Conservation (phyloP, 1,284 basidiomycete genomes). For the Marasmius oreades region DNA sequence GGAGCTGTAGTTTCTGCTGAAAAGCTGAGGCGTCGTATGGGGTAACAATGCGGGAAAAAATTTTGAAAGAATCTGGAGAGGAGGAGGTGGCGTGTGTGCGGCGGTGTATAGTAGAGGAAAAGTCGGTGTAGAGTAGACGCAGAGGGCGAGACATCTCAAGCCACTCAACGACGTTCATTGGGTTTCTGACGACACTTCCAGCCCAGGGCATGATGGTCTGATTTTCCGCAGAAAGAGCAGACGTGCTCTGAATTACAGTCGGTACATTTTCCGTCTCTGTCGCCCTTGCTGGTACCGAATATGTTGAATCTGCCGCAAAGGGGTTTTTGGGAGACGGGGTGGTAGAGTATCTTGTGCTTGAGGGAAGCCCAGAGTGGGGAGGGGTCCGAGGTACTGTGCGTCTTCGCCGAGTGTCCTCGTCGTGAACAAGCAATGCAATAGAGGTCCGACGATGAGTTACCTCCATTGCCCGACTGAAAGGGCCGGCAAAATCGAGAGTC, state of each 20-base stretch:
- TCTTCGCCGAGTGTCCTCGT: too few species aligned
- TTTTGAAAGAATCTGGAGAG: neutral
- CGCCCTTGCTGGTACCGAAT: neutral
- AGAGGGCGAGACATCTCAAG: neutral
- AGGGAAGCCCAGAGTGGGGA: neutral
- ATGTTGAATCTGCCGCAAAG: neutral
- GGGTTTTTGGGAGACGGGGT: neutral
- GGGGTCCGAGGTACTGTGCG: neutral
- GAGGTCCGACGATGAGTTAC: too few species aligned
- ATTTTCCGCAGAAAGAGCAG: neutral
- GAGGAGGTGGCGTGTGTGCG: neutral
- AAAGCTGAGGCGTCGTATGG: slow-evolving; percentile 7
- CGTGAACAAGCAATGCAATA: too few species aligned
- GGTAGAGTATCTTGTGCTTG: neutral
- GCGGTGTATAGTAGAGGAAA: neutral
- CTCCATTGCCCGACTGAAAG: too few species aligned
- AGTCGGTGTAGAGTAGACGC: slow-evolving; percentile 1
- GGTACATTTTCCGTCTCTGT: neutral
- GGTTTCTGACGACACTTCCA: neutral
- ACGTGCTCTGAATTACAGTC: neutral
- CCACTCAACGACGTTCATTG: neutral
- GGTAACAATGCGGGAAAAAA: neutral
- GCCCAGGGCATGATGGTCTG: too few species aligned
- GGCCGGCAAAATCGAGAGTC: too few species aligned
- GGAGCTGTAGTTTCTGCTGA: neutral